A percentile compares a stretch with the other conserved stretches of the same genome.
phyloP scores from a whole-genome alignment of 225 moss, liverwort and hornwort species.

The Lunularia cruciata region DNA sequence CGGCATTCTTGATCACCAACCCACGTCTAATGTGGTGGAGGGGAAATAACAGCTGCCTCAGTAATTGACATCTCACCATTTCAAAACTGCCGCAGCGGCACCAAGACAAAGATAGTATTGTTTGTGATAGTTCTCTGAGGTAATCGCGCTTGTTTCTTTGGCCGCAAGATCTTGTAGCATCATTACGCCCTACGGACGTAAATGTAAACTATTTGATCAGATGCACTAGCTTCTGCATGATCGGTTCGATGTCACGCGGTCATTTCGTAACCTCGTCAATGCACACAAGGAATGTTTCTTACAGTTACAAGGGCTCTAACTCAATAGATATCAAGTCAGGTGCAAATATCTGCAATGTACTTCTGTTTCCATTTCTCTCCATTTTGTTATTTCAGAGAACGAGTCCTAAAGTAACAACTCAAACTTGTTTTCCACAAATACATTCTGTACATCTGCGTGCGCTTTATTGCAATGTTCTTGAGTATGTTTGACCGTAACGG shows the following conservation, averaged over 20 bases:
- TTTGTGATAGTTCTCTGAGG: conserved; percentile 80
- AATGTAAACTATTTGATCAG: background rate
- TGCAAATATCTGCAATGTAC: too few relatives aligned
- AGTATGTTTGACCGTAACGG: too few relatives aligned
- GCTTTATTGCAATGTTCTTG: too few relatives aligned
- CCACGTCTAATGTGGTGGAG: background rate
- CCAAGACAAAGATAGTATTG: conserved; percentile 83
- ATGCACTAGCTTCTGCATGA: background rate
- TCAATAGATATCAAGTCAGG: too few relatives aligned
- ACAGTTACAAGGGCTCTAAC: too few relatives aligned
- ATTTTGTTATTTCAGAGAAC: too few relatives aligned
- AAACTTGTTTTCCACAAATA: too few relatives aligned
- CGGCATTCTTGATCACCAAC: background rate
- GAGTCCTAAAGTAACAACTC: too few relatives aligned
- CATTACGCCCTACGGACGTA: conserved; percentile 59
- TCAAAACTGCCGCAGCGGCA: conserved; percentile 87
- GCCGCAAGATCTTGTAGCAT: conserved; percentile 69
- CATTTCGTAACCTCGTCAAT: conserved; percentile 16
- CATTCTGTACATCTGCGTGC: too few relatives aligned
- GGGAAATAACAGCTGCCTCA: too few relatives aligned
- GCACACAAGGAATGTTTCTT: too few relatives aligned
- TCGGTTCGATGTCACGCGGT: conserved; percentile 13
- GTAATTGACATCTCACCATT: conserved; percentile 58
- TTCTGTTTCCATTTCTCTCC: too few relatives aligned
- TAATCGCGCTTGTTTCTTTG: conserved; percentile 49